A percentile compares a stretch with the other conserved stretches of the same genome.
Conservation (phyloP, 768 basidiomycete species). For the Pisolithus orientalis region DNA sequence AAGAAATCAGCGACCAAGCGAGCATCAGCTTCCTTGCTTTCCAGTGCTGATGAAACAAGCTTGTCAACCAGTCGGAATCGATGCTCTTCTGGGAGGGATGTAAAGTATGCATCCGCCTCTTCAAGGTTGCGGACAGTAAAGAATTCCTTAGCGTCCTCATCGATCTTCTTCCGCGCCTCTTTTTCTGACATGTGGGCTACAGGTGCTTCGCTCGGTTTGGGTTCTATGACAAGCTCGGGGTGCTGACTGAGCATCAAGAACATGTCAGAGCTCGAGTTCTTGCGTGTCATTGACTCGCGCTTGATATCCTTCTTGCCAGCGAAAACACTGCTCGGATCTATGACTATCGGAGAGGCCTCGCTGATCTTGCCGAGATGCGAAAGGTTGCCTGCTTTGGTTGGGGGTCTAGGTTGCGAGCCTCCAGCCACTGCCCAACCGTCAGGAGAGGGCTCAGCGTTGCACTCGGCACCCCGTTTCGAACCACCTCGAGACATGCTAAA, state of each 20-base stretch:
- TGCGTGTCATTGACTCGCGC: constrained; percentile 70
- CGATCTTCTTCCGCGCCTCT: constrained; percentile 36
- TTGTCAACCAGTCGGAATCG: constrained; percentile 66
- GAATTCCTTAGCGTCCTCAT: too few relatives aligned
- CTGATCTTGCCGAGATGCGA: constrained; percentile 85
- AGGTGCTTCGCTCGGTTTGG: constrained; percentile 47
- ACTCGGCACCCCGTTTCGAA: constrained; percentile 81
- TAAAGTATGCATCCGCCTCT: too few relatives aligned
- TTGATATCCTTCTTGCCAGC: constrained; percentile 63
- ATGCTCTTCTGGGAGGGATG: constrained; percentile 32
- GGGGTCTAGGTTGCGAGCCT: constrained; percentile 43
- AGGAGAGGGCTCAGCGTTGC: constrained; percentile 55
- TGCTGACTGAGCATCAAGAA: constrained; percentile 76
- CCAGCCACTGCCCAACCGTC: constrained; percentile 88
- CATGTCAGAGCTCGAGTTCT: constrained; percentile 80
- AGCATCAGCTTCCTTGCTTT: constrained; percentile 78
- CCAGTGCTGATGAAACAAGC: constrained; percentile 66
- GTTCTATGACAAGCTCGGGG: constrained; percentile 49
- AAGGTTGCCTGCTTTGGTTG: constrained; percentile 77
- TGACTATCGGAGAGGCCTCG: constrained; percentile 60
- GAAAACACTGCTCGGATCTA: constrained; percentile 85
- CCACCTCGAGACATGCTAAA: constrained; percentile 85
- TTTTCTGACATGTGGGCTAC: constrained; percentile 50
- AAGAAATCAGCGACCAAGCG: constrained; percentile 75
- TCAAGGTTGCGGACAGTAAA: too few relatives aligned